phyloP scores from a whole-genome alignment of 2,329 filamentous ascomycete species.

The Paecilomyces sp. region DNA sequence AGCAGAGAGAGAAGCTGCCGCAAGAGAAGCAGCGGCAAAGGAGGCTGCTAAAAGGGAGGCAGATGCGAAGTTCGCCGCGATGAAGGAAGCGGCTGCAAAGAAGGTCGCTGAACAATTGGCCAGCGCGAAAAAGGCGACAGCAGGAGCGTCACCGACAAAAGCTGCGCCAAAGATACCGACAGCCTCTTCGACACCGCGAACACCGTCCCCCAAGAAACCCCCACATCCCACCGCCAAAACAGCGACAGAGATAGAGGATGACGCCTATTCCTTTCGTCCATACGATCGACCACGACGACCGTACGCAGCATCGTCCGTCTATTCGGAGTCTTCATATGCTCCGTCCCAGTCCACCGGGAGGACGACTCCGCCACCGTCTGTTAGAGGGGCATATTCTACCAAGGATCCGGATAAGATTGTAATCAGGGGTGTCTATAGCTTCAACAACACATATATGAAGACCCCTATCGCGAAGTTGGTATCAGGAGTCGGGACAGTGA shows the following conservation, averaged over 20 bases:
- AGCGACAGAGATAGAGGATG: slow-evolving; percentile 50
- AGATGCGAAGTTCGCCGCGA: slow-evolving; percentile 13
- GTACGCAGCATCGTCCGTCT: slow-evolving; percentile 55
- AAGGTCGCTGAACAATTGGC: slow-evolving; percentile 12
- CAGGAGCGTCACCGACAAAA: slow-evolving; percentile 21
- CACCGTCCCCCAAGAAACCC: slow-evolving; percentile 34
- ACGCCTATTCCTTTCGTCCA: slow-evolving; percentile 66
- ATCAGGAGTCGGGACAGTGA: slow-evolving; percentile 75
- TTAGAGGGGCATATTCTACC: slow-evolving; percentile 72
- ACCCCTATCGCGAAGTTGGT: slow-evolving; percentile 88
- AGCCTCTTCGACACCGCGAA: slow-evolving; percentile 19
- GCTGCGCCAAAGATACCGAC: slow-evolving; percentile 19
- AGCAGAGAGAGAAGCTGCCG: slow-evolving; percentile 23
- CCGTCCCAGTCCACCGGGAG: slow-evolving; percentile 75
- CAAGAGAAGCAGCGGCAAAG: slow-evolving; percentile 9
- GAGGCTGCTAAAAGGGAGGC: slow-evolving; percentile 15
- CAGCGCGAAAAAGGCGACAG: slow-evolving; percentile 25
- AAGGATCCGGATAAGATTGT: slow-evolving; percentile 94
- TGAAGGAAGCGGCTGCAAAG: slow-evolving; percentile 21
- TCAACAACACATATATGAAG: slow-evolving; percentile 80
- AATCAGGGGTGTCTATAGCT: slow-evolving; percentile 85
- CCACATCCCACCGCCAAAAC: slow-evolving; percentile 23
- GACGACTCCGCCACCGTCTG: slow-evolving; percentile 75
- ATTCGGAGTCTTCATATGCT: slow-evolving; percentile 78
- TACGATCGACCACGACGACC: slow-evolving; percentile 63